Evolutionary conservation across 2,329 filamentous ascomycete genomes (phyloP), one percentile per base, ranked within the genome.

Genomic region (Clonostachys chloroleuca): DNA sequence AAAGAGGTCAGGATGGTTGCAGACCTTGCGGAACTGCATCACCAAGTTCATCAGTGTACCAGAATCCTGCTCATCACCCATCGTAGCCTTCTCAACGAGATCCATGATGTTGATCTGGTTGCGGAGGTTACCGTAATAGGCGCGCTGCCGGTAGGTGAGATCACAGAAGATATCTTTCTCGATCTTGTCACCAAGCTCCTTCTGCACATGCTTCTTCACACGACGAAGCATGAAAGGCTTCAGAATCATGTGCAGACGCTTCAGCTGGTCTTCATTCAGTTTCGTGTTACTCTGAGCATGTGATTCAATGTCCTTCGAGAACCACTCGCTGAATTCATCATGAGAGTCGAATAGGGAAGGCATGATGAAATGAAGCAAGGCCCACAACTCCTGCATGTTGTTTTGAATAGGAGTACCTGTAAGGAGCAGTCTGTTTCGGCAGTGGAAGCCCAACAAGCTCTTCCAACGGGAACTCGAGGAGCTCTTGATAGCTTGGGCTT

Each of bases 341-440:
- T 94, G 89, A 1, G 87, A 92, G 66, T 94, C 94, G 68, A 99
- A 99, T 45, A 99, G 77, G 40, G 89, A 96, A n/a, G 94, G 94
- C 94, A 99, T 97, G 72, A 97, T 97, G 73, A 99, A 99, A 77
- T 99, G 94, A 17, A 99, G 78, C 55, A 99, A 71, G 33, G 94
- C 94, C 94, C 94, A 99, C 49, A 99, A 71, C 69, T 99, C 92
- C 68, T 97, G 94, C 94, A 99, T 99, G 77, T 97, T 99, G 74
- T 99, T 99, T 68, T 99, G 94, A 54, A 99, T 97, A 4, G 94
- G 94, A 1, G 94, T 99, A 71, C 94, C 94, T 0, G 94, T 99
- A 17, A 99, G 80, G 41, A 99, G 74, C 42, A 99, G 80, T 55
- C 94, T 84, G 68, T 97, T 99, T 51, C 94, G 87, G 70, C 92